Percentiles rank a stretch among this genome's conserved stretches.
Conservation (phyloP, 2,329 filamentous ascomycete species). For the Ascochyta viciae-villosae region DNA sequence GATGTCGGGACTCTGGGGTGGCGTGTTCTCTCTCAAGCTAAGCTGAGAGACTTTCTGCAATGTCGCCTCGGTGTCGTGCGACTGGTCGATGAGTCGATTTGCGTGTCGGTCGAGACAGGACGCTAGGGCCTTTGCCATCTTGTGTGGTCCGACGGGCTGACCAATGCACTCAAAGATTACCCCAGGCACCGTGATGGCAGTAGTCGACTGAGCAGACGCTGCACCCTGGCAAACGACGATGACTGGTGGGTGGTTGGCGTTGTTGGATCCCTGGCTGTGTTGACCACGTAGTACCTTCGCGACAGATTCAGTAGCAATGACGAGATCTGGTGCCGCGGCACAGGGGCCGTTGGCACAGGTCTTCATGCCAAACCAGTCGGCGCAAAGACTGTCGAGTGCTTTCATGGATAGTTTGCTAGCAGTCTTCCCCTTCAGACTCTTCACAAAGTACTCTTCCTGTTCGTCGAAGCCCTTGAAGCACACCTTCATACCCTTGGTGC, state of each 20-base stretch:
- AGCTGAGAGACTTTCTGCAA: conserved; percentile 32
- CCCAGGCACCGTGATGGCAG: conserved; percentile 44
- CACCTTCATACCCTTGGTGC: conserved; percentile 40
- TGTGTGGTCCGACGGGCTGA: conserved; percentile 49
- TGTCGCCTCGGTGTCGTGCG: conserved; percentile 18
- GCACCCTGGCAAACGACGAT: conserved; percentile 46
- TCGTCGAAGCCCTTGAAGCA: conserved; percentile 46
- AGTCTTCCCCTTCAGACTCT: conserved; percentile 42
- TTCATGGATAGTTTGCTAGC: conserved; percentile 40
- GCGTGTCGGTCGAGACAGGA: conserved; percentile 44
- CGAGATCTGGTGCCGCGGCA: conserved; percentile 32
- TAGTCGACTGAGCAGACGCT: conserved; percentile 45
- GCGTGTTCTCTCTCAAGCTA: conserved; percentile 36
- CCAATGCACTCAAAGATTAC: conserved; percentile 46
- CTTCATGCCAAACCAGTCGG: conserved; percentile 47
- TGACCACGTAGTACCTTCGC: conserved; percentile 39
- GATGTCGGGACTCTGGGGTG: conserved; percentile 20
- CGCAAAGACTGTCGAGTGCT: conserved; percentile 42
- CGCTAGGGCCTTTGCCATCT: conserved; percentile 44
- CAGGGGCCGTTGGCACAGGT: conserved; percentile 23
- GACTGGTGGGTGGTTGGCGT: conserved; percentile 33
- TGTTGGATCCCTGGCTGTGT: conserved; percentile 29
- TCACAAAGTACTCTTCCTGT: conserved; percentile 40
- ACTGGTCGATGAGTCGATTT: conserved; percentile 25
- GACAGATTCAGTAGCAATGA: conserved; percentile 43